Base-by-base conservation (phyloP, 768 basidiomycete genomes). In the Macrocybe gigantea region DNA sequence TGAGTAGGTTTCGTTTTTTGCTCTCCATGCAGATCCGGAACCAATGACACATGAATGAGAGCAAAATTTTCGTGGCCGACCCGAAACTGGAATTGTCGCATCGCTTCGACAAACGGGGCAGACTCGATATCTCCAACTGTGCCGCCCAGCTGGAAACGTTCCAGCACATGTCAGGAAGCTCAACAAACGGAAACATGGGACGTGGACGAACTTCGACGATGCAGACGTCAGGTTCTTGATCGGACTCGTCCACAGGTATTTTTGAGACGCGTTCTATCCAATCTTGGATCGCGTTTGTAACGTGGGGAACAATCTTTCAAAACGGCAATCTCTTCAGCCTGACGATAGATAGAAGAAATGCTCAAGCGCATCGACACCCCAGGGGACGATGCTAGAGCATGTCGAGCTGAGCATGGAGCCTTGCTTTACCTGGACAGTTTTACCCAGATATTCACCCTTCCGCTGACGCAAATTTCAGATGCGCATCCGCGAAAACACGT, bases 11-110 rank as follows among this genome's bases (percentile, higher is more conserved):
- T 99, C 6, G 95, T 99, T 69, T 99, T 99, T 62, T 97, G 95
- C 65, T 99, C 95, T 48, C 95, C 95, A 46, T 96, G 93, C 77
- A 99, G 91, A 59, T 96, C 92, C 12, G 95, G 95, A n/a, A 99
- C 93, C 31, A 99, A 83, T 5, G 92, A 94, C 41, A 99, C 95
- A 56, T 97, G 94, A 50, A 98, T 85, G 47, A 98, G 81, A 0
- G 95, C 94, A 63, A 97, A 97, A 68, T 98, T 97, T 49, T 93
- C 90, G 62, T 88, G 80, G 12, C 95, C 94, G 14, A 98, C 94
- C 48, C 95, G 85, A 74, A 97, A 97, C 62, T 99, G 95, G 77
- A 99, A 99, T 65, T 99, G 95, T n/a, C 95, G 84, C 88, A 99
- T 93, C 0, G 95, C 95, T 65, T 99, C 95, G 40, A 99, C 77